Base-by-base conservation (phyloP, 2,329 filamentous ascomycete species). In the Bimuria novae-zelandiae region DNA sequence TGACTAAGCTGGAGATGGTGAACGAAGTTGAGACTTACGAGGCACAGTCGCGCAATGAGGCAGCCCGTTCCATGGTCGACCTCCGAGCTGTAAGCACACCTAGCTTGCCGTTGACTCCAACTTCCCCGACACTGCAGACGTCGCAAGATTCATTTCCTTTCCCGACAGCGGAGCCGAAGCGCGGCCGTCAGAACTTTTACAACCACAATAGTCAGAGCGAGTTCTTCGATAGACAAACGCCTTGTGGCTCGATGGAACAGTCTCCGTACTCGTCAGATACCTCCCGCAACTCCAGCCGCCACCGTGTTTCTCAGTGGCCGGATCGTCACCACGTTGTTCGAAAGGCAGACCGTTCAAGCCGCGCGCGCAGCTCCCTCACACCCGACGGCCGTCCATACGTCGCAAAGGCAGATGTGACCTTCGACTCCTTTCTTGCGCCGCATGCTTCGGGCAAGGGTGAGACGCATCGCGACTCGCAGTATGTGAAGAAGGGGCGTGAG, bases 401-500 rank as follows among this genome's bases (percentile, higher is more conserved):
- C 14, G 29, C 23, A n/a, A 55, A 59, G 16, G 55, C 56, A 7
- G 48, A 56, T 10, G 19, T 57, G 2, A 70, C 68, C 0, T 70
- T 70, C 35, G 67, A 71, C 21, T 17, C 47, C 1, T 65, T 71
- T 17, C 57, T 71, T n/a, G 54, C 41, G 3, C 64, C 62, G 1
- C 66, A 67, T 35, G 52, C 45, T 37, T 60, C 65, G 27, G 63
- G 67, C 0, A 70, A 61, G 49, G 65, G 64, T 12, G 68, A 68
- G 56, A 59, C 54, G 7, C 60, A 61, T 47, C 50, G 42, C 1
- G 57, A 55, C 3, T 49, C 53, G 0, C 40, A 44, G 4, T 50
- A 63, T 40, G 63, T 55, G 14, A 50, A 49, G 49, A 56, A 52
- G 36, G 19, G 41, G 10, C 22, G 16, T 7, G 25, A 41, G 25